Base-by-base conservation (phyloP, 257 asterid species). In the Henckelia pumila region DNA sequence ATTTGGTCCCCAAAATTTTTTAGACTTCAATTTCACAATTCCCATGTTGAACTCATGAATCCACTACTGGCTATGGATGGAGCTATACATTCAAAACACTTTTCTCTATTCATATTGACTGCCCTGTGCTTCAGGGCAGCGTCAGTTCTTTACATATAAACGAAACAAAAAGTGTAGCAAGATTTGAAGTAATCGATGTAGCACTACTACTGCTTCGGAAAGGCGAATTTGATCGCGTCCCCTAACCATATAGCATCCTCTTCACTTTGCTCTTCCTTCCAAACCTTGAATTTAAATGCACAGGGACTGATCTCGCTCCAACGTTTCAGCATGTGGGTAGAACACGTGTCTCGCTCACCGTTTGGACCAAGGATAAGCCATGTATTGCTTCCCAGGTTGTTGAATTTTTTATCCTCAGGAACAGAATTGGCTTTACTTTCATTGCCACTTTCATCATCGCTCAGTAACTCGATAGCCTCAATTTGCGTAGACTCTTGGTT, bases 231-330 rank as follows among this genome's bases (percentile, higher is more conserved):
- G 44, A 82, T 4, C 55, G 77, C 82, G 30, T 84, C 85, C 14
- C 2, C 60, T 72, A 86, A 21, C 68, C 59, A 61, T 47, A 84
- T 69, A 14, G 85, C 89, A 32, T 69, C 23, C 29, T 69, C 80
- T 75, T 81, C 77, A 2, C 23, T 67, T 70, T 78, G 74, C 25
- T 71, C 79, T 63, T 77, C 85, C 67, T 55, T 83, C 86, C 95
- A 78, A 19, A 61, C 86, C 75, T 78, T 84, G 75, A 76, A 76
- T 24, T 73, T 25, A 20, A 69, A 25, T 0, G 88, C 80, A 23
- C 63, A 70, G 5, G 22, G 9, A 25, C 47, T 35, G 47, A 35
- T 7, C 24, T 62, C 28, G 14, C 62, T 75, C 84, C 80, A 86
- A 0, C 23, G 6, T 66, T 73, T 79, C 70, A 87, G 73, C 59